These are phyloP conservation scores for Fusarium sp. DNA, from an alignment of 2,329 filamentous ascomycete genomes.

Conservation along the genomic window DNA sequence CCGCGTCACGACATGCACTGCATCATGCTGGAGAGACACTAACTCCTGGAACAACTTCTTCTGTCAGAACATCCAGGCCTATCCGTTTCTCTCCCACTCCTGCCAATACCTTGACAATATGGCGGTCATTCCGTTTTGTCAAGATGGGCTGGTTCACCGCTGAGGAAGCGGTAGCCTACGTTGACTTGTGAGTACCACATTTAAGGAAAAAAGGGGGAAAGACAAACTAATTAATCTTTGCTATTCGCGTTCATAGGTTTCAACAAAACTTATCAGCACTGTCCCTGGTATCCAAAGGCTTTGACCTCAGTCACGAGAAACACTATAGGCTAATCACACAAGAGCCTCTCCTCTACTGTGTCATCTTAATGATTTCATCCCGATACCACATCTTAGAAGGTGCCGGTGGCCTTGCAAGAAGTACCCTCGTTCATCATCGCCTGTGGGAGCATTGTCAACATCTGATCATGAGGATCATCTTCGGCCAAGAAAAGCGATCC, in stretches of 20 bases:
- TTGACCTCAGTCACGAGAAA: constrained; percentile 62
- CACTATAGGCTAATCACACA: constrained; percentile 63
- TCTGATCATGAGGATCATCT: constrained; percentile 65
- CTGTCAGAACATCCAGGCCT: background rate
- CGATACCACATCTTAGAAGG: constrained; percentile 62
- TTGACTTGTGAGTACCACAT: constrained; percentile 58
- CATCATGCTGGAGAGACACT: background rate
- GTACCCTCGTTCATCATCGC: constrained; percentile 66
- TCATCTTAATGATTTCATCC: constrained; percentile 68
- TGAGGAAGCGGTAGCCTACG: constrained; percentile 65
- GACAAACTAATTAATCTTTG: background rate
- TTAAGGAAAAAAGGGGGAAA: background rate
- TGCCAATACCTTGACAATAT: constrained; percentile 11
- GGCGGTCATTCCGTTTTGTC: constrained; percentile 59
- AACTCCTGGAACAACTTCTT: background rate
- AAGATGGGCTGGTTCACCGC: constrained; percentile 69
- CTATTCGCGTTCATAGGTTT: constrained; percentile 9
- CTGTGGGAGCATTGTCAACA: constrained; percentile 68
- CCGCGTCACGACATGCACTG: background rate
- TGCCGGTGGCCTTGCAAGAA: constrained; percentile 60
- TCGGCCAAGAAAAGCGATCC: constrained; percentile 66
- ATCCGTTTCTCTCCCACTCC: accelerated
- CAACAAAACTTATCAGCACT: constrained; percentile 47
- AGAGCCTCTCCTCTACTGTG: constrained; percentile 66
- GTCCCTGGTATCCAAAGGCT: constrained; percentile 64